These are phyloP conservation scores for Cryptosporidium meleagridis DNA, from an alignment of 169 alveolate species.

Conservation along the genomic window DNA sequence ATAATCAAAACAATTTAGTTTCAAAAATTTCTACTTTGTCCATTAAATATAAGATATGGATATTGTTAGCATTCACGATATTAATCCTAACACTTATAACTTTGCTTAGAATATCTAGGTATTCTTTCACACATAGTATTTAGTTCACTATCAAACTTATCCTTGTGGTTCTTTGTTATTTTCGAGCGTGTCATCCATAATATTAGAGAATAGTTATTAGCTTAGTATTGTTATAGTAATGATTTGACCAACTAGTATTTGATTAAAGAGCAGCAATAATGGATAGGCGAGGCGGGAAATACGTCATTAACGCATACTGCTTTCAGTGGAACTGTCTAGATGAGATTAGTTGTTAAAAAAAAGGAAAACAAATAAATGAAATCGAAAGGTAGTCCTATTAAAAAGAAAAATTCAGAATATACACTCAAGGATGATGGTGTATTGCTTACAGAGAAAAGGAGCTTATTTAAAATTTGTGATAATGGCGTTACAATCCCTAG, in stretches of 20 bases:
- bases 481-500: slow-evolving; percentile 32
- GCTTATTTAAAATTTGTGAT: not conserved
- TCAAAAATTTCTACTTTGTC: not conserved
- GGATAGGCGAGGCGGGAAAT: slow-evolving; percentile 25
- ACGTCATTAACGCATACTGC: not conserved
- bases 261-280: not conserved
- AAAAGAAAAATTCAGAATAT: not conserved
- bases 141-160: not conserved
- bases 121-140: not conserved
- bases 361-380: not conserved
- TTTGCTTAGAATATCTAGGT: not conserved
- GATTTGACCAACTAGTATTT: not conserved
- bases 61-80: not conserved
- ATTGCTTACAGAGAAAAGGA: slow-evolving; percentile 5
- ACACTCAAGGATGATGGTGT: not conserved
- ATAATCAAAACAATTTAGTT: not conserved
- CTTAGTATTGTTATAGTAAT: not conserved
- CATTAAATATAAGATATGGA: not conserved
- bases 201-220: not conserved
- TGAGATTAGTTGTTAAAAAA: not conserved
- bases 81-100: not conserved
- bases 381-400: not conserved
- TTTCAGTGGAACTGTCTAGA: not conserved
- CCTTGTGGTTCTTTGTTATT: not conserved
- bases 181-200: not conserved